Base-by-base conservation (phyloP, 768 basidiomycete species). In the Suillus subalutaceus region DNA sequence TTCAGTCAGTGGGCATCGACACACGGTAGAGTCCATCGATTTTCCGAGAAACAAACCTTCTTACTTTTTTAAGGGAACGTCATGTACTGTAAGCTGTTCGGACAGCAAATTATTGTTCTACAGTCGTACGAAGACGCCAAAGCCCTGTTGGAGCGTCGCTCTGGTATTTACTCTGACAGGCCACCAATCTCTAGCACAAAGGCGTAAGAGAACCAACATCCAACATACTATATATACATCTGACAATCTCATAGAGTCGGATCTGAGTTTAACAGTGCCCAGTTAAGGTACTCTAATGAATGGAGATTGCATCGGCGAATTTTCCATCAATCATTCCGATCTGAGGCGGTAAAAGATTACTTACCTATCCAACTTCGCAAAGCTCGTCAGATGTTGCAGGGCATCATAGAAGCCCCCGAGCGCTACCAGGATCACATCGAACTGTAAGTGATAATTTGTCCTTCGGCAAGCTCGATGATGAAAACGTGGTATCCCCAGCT, bases 131-230 rank as follows among this genome's bases (percentile, higher is more conserved):
- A 74, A 60, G 63, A 72, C 13, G 81, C 78, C 4, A 76, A 70
- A 55, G 77, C 74, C 48, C 69, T 82, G 1, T 68, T 83, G 23
- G 78, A 82, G 26, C 75, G 77, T 62, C 78, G 79, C 26, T 75
- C 77, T 37, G 68, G 66, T 12, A 67, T 73, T 61, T 83, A 82
- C 63, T 81, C 81, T 13, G 81, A 78, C 66, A 69, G 82, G 23
- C 81, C 80, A 2, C 70, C 72, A 13, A 70, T 79, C 35, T 74
- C 67, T 40, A 69, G 66, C 32, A 67, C 65, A 5, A 68, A 73
- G 63, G 74, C 77, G 75, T 73, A 58, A 20, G 74, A 30, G 18
- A 41, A 26, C 12, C 16, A n/a, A 32, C 32, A n/a, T 38, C 3
- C 18, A 55, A 23, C 9, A n/a, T 26, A 20, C 8, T n/a, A 53